These are phyloP conservation scores for Rubia yunnanensis DNA, from an alignment of 257 asterid genomes.

Conservation along the genomic window DNA sequence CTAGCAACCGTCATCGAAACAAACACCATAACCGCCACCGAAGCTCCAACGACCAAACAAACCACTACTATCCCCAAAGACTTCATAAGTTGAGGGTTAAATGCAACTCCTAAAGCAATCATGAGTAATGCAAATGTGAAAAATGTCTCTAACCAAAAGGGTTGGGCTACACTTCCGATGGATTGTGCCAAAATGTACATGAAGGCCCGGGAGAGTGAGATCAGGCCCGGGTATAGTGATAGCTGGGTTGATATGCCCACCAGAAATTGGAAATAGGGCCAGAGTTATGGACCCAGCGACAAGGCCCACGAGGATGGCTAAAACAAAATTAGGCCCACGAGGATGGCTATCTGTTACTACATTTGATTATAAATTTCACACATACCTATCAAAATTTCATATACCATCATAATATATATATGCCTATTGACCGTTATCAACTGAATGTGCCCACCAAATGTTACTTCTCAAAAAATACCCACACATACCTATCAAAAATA, in stretches of 20 bases:
- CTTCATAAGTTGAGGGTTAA: neutral
- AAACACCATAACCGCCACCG: neutral
- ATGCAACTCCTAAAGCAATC: neutral
- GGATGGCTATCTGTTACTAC: too few species aligned
- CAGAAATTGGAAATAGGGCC: conserved; percentile 1
- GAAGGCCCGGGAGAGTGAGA: neutral
- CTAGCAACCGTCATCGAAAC: neutral
- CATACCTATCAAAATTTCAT: too few species aligned
- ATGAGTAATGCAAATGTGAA: neutral
- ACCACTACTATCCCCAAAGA: neutral
- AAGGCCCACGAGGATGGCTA: neutral
- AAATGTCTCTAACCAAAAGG: conserved; percentile 4
- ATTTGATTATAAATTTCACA: too few species aligned
- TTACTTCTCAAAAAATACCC: too few species aligned
- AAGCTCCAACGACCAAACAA: neutral
- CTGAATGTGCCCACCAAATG: too few species aligned
- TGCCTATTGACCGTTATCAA: too few species aligned
- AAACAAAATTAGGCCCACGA: neutral
- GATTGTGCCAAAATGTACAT: neutral
- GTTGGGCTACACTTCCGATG: neutral
- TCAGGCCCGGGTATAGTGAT: neutral
- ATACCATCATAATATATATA: too few species aligned
- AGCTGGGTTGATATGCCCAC: neutral
- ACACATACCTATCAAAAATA: too few species aligned
- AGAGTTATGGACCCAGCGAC: neutral